Conservation (phyloP, 78 protist genomes). For the Dictyostelium capitatum region DNA sequence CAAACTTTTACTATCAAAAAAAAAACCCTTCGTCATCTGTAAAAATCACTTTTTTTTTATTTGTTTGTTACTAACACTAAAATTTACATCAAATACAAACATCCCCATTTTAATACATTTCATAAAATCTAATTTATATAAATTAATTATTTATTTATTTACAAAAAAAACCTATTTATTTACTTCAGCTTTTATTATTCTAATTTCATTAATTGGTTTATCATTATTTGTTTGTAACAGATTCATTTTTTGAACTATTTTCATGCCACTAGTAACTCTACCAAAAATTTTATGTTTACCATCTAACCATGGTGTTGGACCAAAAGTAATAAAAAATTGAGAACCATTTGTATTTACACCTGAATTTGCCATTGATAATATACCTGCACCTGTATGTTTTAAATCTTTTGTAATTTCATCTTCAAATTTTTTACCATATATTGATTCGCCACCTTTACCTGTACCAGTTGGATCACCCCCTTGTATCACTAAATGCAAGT, state of each 20-base stretch:
- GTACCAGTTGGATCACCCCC: constrained; percentile 97
- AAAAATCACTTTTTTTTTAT: too few relatives aligned
- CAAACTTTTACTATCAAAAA: too few relatives aligned
- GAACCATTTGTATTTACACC: constrained; percentile 81
- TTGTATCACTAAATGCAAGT: constrained; percentile 92
- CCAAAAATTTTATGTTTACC: constrained; percentile 96
- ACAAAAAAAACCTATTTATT: background rate
- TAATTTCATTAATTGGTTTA: constrained; percentile 54
- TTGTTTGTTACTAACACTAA: too few relatives aligned
- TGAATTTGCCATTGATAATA: constrained; percentile 92
- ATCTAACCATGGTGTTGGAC: constrained; percentile 89
- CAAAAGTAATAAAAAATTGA: constrained; percentile 93
- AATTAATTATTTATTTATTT: too few relatives aligned
- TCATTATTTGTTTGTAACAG: constrained; percentile 41
- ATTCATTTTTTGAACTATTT: constrained; percentile 84
- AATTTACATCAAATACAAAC: too few relatives aligned
- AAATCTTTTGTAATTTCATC: constrained; percentile 88
- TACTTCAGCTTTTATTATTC: constrained; percentile 3
- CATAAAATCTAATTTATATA: too few relatives aligned
- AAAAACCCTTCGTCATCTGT: too few relatives aligned
- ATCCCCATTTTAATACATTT: too few relatives aligned
- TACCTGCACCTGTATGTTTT: constrained; percentile 95
- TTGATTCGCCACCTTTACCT: constrained; percentile 94
- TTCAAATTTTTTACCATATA: constrained; percentile 91
- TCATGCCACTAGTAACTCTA: constrained; percentile 88